phyloP scores from a whole-genome alignment of 305 asterid species.

The Ilex paraguariensis region DNA sequence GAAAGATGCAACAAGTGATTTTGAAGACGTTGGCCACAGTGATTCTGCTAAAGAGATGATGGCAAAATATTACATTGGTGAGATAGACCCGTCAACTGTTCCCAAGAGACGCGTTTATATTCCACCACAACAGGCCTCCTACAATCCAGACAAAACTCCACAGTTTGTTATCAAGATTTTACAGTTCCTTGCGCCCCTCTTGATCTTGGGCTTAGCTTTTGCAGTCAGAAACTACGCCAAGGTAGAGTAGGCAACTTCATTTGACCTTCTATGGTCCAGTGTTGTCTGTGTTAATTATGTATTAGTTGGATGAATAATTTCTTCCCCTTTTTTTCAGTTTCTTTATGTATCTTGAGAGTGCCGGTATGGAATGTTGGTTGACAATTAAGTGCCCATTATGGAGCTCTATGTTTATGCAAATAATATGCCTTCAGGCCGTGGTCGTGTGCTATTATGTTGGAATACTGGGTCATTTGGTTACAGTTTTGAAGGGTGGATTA shows the following conservation, averaged over 20 bases:
- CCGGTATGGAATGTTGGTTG: not conserved
- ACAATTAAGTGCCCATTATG: not conserved
- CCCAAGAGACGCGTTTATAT: conserved; percentile 36
- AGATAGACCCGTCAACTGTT: conserved; percentile 52
- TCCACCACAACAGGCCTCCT: conserved; percentile 34
- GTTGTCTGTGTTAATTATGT: not conserved
- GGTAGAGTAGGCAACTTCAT: conserved; percentile 12
- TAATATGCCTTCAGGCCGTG: no score
- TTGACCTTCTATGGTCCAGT: conserved; percentile 2
- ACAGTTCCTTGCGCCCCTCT: conserved; percentile 49
- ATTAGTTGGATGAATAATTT: conserved; percentile 1
- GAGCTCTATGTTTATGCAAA: no score
- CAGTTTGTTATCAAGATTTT: conserved; percentile 44
- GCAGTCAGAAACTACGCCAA: conserved; percentile 37
- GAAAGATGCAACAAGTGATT: conserved; percentile 9
- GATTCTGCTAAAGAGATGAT: conserved; percentile 66
- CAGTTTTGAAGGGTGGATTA: no score
- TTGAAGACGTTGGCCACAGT: conserved; percentile 71
- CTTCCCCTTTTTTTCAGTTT: not conserved
- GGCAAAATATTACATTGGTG: conserved; percentile 56
- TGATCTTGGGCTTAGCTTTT: conserved; percentile 43
- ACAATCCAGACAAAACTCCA: conserved; percentile 46
- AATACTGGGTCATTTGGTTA: no score
- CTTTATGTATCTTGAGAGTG: conserved; percentile 8
- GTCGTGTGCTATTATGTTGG: no score